Evolutionary conservation across 441 rosid species (phyloP), one percentile per base, ranked within the genome.

Genomic region (Arabidopsis hybrid): DNA sequence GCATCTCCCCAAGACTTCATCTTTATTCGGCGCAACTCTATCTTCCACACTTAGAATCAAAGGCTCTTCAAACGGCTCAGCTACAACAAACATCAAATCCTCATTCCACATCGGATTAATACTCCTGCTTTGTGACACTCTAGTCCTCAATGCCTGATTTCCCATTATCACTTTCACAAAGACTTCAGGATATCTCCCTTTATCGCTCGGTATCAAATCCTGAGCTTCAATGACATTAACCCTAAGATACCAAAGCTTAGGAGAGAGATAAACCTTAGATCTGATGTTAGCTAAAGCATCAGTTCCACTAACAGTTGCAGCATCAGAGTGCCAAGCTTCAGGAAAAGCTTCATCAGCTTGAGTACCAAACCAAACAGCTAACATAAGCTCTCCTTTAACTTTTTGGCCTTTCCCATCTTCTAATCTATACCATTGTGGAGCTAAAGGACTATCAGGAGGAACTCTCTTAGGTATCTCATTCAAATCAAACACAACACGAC

Each of bases 311-410:
- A 91, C 88, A 5, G 96, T 66, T 2, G 99, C 98, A 1, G 99
- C 98, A 88, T 95, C 99, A 6, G 99, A 92, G 60, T 95, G 99
- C 99, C 99, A 95, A 6, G 98, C 98, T 63, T 95, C 99, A 8
- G 99, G 93, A 76, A 95, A 95, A 6, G 97, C 98, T 77, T 95
- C 99, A 74, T 95, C 99, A 2, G 99, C 97, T 68, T 92, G 99
- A 39, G 98, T 95, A 34, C 99, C 99, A 88, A 89, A 89, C 99
- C 99, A 95, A 40, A 95, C 98, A 31, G 99, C 98, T 64, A 95
- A 72, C 98, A 95, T 95, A 69, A 92, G 68, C 79, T 95, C 98
- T 56, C 98, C 99, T 79, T 63, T 95, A 2, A 75, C 82, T 81
- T 92, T 95, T 7, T 85, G 87, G 16, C 89, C 86, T 52, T 82